Percentiles rank a stretch among this genome's conserved stretches.
Evolutionary conservation across 495 filamentous ascomycete genomes (phyloP).

Genomic region (Podospora australis): DNA sequence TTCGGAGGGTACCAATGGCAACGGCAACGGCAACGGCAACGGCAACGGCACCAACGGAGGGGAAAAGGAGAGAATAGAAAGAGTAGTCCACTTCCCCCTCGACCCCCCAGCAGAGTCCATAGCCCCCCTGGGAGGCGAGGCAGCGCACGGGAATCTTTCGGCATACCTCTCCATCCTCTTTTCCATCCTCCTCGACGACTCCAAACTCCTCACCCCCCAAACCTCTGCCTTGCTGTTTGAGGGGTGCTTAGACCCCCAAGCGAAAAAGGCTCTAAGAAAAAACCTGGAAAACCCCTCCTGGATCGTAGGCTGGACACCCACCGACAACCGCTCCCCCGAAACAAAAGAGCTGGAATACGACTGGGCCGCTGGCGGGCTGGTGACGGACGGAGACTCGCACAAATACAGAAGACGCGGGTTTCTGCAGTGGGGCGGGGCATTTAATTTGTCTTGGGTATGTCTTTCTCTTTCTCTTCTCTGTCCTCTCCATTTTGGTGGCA

Average conservation of each 20-base stretch:
- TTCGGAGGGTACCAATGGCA: no score
- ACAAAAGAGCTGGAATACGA: conserved; percentile 24
- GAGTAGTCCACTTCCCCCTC: no score
- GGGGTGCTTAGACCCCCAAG: conserved; percentile 17
- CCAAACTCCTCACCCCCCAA: conserved; percentile 20
- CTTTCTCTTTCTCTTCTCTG: not conserved
- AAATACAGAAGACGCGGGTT: conserved; percentile 23
- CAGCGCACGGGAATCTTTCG: conserved; percentile 16
- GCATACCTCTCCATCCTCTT: conserved; percentile 25
- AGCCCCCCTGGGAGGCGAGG: conserved; percentile 28
- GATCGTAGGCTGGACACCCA: conserved; percentile 20
- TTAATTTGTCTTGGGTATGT: conserved; percentile 29
- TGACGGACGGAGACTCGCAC: conserved; percentile 18
- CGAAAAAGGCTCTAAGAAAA: conserved; percentile 15
- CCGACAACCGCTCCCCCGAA: not conserved
- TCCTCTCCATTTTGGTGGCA: no score
- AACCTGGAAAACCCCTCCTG: conserved; percentile 15
- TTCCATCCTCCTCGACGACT: conserved; percentile 28
- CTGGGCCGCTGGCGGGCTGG: conserved; percentile 27
- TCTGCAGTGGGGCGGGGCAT: conserved; percentile 32
- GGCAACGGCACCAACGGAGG: no score
- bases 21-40: no score
- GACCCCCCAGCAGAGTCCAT: not conserved
- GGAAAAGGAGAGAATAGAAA: conserved; percentile 12
- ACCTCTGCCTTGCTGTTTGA: conserved; percentile 26